A percentile compares a stretch with the other conserved stretches of the same genome.
phyloP scores from a whole-genome alignment of 1,284 basidiomycete genomes.

The Cutaneotrichosporon sp. region DNA sequence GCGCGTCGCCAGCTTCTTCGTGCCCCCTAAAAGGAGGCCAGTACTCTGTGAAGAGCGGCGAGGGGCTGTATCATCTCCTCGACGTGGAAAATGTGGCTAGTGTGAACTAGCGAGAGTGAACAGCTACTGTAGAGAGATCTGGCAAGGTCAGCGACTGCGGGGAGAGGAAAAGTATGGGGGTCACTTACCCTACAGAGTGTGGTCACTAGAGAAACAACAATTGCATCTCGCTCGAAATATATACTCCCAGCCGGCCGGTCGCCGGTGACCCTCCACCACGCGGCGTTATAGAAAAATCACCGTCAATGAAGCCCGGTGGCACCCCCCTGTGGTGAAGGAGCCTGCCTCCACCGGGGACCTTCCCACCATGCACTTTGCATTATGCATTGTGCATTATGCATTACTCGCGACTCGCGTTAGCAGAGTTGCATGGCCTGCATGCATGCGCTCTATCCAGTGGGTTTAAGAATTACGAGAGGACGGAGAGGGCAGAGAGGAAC shows the following conservation, averaged over 20 bases:
- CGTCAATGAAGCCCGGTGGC: background rate
- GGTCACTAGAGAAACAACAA: slow-evolving; percentile 23
- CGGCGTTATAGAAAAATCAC: background rate
- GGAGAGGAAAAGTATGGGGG: background rate
- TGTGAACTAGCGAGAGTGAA: slow-evolving; percentile 48
- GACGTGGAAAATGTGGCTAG: slow-evolving; percentile 50
- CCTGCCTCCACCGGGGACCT: too few species aligned
- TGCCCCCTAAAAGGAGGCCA: slow-evolving; percentile 17
- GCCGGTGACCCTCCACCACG: background rate
- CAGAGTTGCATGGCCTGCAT: too few species aligned
- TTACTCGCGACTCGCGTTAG: too few species aligned
- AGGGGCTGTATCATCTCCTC: slow-evolving; percentile 48
- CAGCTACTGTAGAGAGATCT: slow-evolving; percentile 48
- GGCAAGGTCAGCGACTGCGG: too few species aligned
- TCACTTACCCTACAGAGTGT: slow-evolving; percentile 28
- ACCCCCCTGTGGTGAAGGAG: background rate
- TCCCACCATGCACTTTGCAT: too few species aligned
- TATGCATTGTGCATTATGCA: too few species aligned
- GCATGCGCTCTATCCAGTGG: too few species aligned
- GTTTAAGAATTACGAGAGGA: too few species aligned
- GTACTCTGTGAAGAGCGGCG: slow-evolving; percentile 48
- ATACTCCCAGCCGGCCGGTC: background rate
- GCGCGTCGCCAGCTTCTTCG: slow-evolving; percentile 47
- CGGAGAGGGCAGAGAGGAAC: too few species aligned
- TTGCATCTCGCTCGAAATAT: background rate